phyloP scores from a whole-genome alignment of 2,329 filamentous ascomycete genomes.

The Penicillium sp. region DNA sequence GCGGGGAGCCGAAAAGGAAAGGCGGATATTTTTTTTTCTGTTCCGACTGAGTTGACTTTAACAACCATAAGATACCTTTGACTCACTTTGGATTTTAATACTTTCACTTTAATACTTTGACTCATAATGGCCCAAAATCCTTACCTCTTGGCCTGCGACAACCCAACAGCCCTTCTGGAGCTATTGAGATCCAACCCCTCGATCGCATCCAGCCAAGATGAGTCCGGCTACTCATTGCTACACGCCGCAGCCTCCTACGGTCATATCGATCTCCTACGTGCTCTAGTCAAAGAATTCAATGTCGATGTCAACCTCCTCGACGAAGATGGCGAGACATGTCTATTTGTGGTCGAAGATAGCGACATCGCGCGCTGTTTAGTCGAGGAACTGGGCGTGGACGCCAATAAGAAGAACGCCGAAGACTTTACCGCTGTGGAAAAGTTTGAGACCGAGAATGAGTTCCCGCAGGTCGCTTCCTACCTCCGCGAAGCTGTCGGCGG shows the following conservation, averaged over 20 bases:
- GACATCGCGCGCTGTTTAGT: slow-evolving; percentile 76
- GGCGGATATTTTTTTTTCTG: slow-evolving; percentile 2
- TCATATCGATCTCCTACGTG: slow-evolving; percentile 74
- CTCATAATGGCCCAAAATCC: slow-evolving; percentile 53
- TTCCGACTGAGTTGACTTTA: neutral
- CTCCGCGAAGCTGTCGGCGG: slow-evolving; percentile 48
- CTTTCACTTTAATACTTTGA: neutral
- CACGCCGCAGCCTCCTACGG: slow-evolving; percentile 93
- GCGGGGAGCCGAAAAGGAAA: slow-evolving; percentile 27
- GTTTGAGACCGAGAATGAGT: slow-evolving; percentile 75
- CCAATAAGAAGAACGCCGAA: slow-evolving; percentile 64
- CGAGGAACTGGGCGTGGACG: slow-evolving; percentile 74
- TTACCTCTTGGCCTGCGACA: slow-evolving; percentile 78
- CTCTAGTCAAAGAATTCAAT: slow-evolving; percentile 70
- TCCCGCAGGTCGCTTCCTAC: slow-evolving; percentile 71
- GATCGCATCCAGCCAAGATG: slow-evolving; percentile 78
- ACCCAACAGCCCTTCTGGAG: slow-evolving; percentile 68
- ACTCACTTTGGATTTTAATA: neutral
- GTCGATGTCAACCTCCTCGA: slow-evolving; percentile 80
- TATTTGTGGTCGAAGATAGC: slow-evolving; percentile 84
- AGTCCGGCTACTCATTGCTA: slow-evolving; percentile 88
- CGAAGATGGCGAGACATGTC: slow-evolving; percentile 88
- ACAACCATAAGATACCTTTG: neutral
- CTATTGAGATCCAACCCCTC: slow-evolving; percentile 71
- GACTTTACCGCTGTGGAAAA: slow-evolving; percentile 78